Evolutionary conservation across 2,329 filamentous ascomycete species (phyloP), one percentile per base, ranked within the genome.

Genomic region (Aspergillus sp.): DNA sequence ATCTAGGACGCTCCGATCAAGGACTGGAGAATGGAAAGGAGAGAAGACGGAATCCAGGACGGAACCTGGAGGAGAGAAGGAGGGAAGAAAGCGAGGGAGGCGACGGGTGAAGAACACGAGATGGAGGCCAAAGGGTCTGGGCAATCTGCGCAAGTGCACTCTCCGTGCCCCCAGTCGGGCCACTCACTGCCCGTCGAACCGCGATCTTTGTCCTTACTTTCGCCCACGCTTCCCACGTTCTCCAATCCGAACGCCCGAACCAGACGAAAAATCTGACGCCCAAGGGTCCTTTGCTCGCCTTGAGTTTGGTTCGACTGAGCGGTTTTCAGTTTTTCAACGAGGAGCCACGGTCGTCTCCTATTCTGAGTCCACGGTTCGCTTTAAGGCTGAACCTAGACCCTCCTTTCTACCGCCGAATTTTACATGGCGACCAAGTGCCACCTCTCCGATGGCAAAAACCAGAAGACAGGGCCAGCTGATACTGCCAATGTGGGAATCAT

Each of bases 1-100:
- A 68, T 68, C 67, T 60, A 69, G 67, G 70, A 72, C 63, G 47
- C 61, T 30, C 64, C 59, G 65, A 70, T 68, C 67, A 54, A 56
- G 60, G 61, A 64, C 51, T 56, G 61, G 61, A 65, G 63, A 63
- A 64, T 60, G 55, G 60, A 58, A 62, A 60, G 57, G 65, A 66
- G 65, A 63, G 65, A 68, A 58, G 61, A 58, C 60, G 60, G 59
- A 60, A 58, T 50, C 62, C 58, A 61, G 63, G 48, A 59, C 60
- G 33, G 40, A 56, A 57, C 48, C 48, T 45, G 39, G 50, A 41
- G 62, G 56, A 54, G 61, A 60, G 54, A 54, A 58, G 61, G 52
- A 59, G 63, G 53, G 52, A 61, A 53, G 51, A 51, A 54, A 42
- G 45, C 48, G 20, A 47, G 39, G 30, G 47, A 59, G 49, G 48